Conservation (phyloP, 2,329 filamentous ascomycete genomes). For the Teratosphaeria nubilosa region DNA sequence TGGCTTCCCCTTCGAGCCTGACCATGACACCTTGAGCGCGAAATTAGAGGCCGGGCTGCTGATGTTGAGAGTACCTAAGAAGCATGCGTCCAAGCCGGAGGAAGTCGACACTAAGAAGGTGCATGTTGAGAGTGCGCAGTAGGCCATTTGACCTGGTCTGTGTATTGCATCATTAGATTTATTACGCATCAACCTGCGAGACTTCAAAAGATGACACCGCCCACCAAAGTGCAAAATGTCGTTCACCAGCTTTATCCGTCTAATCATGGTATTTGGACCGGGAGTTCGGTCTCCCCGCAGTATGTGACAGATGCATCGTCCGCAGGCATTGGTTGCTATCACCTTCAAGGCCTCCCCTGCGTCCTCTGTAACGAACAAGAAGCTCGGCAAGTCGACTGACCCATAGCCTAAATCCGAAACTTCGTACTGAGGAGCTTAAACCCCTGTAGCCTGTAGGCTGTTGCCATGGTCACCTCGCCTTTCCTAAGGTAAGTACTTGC, state of each 20-base stretch:
- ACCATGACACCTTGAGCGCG: constrained; percentile 4
- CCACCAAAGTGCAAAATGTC: neutral
- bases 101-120: constrained; percentile 4
- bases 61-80: constrained; percentile 7
- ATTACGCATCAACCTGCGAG: neutral
- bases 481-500: too few species aligned
- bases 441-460: too few species aligned
- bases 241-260: neutral
- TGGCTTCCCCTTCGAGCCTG: constrained; percentile 8
- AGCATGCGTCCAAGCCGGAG: constrained; percentile 5
- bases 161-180: neutral
- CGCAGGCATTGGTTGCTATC: neutral
- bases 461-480: too few species aligned
- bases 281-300: too few species aligned
- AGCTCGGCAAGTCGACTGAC: neutral
- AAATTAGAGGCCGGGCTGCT: constrained; percentile 4
- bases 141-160: neutral
- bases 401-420: too few species aligned
- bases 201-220: too few species aligned
- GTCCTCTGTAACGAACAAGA: neutral
- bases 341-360: neutral
- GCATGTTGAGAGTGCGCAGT: neutral
- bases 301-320: too few species aligned
- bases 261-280: too few species aligned
- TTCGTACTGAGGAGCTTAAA: too few species aligned